Evolutionary conservation across 2,329 filamentous ascomycete genomes (phyloP).

Genomic region (Botrytis byssoidea): DNA sequence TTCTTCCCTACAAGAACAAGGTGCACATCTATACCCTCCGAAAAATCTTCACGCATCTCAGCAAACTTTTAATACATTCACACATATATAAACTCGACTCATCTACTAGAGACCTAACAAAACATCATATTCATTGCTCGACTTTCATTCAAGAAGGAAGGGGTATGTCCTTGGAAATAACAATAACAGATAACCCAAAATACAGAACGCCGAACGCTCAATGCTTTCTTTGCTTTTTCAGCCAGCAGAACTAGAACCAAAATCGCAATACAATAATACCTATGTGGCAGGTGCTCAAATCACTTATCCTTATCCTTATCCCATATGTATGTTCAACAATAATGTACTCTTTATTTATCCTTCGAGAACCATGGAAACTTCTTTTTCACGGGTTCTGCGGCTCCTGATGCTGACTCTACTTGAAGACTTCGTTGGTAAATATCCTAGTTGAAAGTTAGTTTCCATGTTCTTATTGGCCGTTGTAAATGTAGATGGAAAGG

Average conservation of each 20-base stretch:
- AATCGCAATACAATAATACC: background rate
- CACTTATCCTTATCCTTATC: background rate
- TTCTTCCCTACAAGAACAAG: background rate
- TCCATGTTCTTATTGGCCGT: background rate
- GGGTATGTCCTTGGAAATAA: slow-evolving; percentile 7
- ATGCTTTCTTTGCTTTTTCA: slow-evolving; percentile 1
- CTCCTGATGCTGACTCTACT: slow-evolving; percentile 53
- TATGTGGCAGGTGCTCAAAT: slow-evolving; percentile 1
- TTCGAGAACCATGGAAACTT: slow-evolving; percentile 62
- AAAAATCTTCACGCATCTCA: background rate
- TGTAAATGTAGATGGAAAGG: background rate
- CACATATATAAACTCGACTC: background rate
- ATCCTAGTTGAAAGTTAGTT: slow-evolving; percentile 46
- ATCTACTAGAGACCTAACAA: background rate
- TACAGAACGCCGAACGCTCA: slow-evolving; percentile 7
- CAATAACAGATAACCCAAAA: background rate
- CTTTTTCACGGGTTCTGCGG: slow-evolving; percentile 55
- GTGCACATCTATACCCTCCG: too few relatives aligned
- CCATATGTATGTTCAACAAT: background rate
- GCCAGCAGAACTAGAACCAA: background rate
- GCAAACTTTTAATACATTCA: background rate
- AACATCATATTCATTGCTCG: slow-evolving; percentile 1
- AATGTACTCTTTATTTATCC: slow-evolving; percentile 26
- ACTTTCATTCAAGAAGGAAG: background rate
- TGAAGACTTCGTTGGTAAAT: slow-evolving; percentile 62